These are phyloP conservation scores for Aegilops speltoides DNA, from an alignment of 176 grass and related monocot genomes.

Conservation along the genomic window DNA sequence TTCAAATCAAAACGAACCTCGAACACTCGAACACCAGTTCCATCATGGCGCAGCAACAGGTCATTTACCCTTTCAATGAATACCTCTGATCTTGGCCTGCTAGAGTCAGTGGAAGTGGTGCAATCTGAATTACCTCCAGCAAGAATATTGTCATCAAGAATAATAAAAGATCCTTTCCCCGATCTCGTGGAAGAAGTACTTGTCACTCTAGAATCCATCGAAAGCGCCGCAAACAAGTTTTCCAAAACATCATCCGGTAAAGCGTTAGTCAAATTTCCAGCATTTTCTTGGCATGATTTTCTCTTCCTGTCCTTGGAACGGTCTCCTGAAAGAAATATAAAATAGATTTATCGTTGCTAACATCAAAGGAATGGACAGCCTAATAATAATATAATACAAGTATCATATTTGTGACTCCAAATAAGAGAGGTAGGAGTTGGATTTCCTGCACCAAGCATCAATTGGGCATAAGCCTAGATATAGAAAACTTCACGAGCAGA, in stretches of 20 bases:
- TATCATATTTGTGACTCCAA: neutral
- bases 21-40: neutral
- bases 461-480: neutral
- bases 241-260: neutral
- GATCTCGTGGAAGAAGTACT: neutral
- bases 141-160: slow-evolving; percentile 3
- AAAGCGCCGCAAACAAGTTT: neutral
- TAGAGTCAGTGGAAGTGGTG: neutral
- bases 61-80: slow-evolving; percentile 1
- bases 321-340: neutral
- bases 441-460: neutral
- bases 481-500: neutral
- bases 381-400: neutral
- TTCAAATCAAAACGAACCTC: neutral
- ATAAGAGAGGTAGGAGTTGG: neutral
- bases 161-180: neutral
- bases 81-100: neutral
- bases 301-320: slow-evolving; percentile 1
- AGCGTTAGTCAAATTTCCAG: neutral
- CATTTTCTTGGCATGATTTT: neutral
- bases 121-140: neutral
- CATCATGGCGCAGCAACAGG: neutral
- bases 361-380: neutral
- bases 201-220: neutral
- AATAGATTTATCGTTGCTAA: neutral